Percentiles rank a stretch among this genome's conserved stretches.
Evolutionary conservation across 805 yeast species (phyloP).

Genomic region (Blastobotrys muscicola): DNA sequence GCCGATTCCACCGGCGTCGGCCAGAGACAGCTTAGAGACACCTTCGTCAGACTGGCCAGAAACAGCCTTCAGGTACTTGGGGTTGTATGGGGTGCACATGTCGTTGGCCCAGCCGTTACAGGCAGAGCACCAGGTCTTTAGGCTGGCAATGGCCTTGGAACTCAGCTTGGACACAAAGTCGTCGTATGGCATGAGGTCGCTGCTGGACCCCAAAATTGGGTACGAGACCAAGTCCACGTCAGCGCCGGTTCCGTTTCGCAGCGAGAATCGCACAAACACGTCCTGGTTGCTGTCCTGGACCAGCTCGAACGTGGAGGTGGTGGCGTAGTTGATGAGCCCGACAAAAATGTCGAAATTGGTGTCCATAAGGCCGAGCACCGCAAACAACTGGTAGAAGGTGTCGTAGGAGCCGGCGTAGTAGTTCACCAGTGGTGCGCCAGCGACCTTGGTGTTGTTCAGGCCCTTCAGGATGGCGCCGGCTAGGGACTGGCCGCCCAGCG

Average conservation of each 20-base stretch:
- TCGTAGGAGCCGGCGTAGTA: constrained; percentile 39
- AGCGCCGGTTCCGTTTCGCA: constrained; percentile 36
- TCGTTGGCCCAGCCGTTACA: constrained; percentile 26
- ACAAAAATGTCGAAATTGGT: constrained; percentile 30
- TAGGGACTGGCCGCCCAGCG: constrained; percentile 37
- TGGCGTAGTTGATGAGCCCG: constrained; percentile 40
- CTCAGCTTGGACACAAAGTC: constrained; percentile 27
- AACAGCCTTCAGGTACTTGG: constrained; percentile 15
- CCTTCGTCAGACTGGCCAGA: constrained; percentile 14
- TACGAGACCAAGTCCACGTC: constrained; percentile 24
- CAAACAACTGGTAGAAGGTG: constrained; percentile 35
- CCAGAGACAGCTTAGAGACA: constrained; percentile 24
- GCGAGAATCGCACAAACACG: constrained; percentile 35
- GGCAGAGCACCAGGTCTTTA: constrained; percentile 33
- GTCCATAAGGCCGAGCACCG: constrained; percentile 28
- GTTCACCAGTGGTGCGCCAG: constrained; percentile 32
- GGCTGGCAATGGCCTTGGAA: constrained; percentile 22
- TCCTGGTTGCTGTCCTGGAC: constrained; percentile 18
- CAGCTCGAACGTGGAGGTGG: constrained; percentile 38
- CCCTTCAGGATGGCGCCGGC: constrained; percentile 29
- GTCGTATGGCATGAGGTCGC: constrained; percentile 29
- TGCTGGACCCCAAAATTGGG: constrained; percentile 31
- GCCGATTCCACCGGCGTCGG: constrained; percentile 44
- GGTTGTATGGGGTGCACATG: constrained; percentile 29
- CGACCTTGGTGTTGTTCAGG: constrained; percentile 30